Evolutionary conservation across 441 rosid genomes (phyloP), one percentile per base, ranked within the genome.

Genomic region (Biscutella auriculata): DNA sequence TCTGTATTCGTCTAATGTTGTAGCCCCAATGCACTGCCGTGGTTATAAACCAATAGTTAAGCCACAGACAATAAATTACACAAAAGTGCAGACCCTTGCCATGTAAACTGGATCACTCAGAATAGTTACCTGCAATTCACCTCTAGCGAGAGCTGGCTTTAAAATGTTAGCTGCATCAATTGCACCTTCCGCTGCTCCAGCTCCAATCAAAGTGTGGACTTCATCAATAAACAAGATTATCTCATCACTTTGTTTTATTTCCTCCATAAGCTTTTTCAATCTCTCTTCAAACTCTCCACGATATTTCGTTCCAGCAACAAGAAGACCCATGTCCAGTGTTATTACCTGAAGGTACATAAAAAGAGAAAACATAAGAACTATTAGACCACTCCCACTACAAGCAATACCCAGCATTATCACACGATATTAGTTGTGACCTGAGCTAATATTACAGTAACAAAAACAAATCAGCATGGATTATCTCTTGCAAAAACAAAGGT

Each of bases 271-370:
- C 72, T 87, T 93, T 74, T 82, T 85, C 60, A 93, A 65, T 70
- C 97, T 87, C 67, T 88, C 96, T 77, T 93, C 97, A 57, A 93
- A 81, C 70, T 89, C 99, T 75, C 99, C 99, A 73, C 97, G 91
- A 53, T 89, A 91, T 69, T 87, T 85, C 4, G 99, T 87, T 61
- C 97, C 99, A 63, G 99, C 97, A 71, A 93, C 95, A 45, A 93
- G 81, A 49, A 89, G 86, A 75, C 99, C 99, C 85, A 87, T 82
- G 73, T 93, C 99, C 69, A 93, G 85, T 60, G 97, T 89, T 62
- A 87, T 84, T 36, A 93, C 95, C 84, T 88, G 73, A 57, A 66
- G 65, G 48, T 40, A 62, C 66, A 35, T 63, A 67, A 13, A 46
- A n/a, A 25, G 72, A 9, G 40, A 23, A 32, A 49, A 54, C 19